Percentiles rank a stretch among this genome's conserved stretches.
phyloP scores from a whole-genome alignment of 331 rosid genomes.

The Malus hybrid region DNA sequence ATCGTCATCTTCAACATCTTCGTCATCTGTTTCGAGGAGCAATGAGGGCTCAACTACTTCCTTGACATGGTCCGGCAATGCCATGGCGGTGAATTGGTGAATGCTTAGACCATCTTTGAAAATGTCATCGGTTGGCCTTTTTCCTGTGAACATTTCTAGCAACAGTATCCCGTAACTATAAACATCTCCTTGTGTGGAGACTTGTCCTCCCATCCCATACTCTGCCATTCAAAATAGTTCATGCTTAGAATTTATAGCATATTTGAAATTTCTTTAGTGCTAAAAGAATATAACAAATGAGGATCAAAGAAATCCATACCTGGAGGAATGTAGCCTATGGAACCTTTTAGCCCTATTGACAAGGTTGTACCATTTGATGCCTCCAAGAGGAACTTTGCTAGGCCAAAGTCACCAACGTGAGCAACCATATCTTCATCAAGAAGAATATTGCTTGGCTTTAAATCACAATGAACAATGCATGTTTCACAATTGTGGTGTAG shows the following conservation, averaged over 20 bases:
- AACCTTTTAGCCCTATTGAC: slow-evolving; percentile 35
- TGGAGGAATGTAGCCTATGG: slow-evolving; percentile 50
- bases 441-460: slow-evolving; percentile 52
- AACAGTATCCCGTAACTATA: slow-evolving; percentile 40
- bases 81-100: slow-evolving; percentile 22
- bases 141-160: slow-evolving; percentile 39
- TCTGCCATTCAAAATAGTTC: slow-evolving; percentile 16
- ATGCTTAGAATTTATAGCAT: background rate
- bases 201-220: slow-evolving; percentile 42
- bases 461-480: slow-evolving; percentile 51
- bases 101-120: slow-evolving; percentile 42
- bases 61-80: slow-evolving; percentile 27
- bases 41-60: slow-evolving; percentile 30
- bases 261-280: background rate
- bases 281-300: background rate
- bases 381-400: slow-evolving; percentile 41
- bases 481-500: slow-evolving; percentile 38
- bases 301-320: slow-evolving; percentile 14
- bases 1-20: background rate
- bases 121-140: slow-evolving; percentile 36
- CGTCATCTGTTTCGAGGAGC: background rate
- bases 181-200: slow-evolving; percentile 35
- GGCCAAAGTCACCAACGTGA: slow-evolving; percentile 58
- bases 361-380: slow-evolving; percentile 12
- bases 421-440: slow-evolving; percentile 49